Evolutionary conservation across 2,329 filamentous ascomycete genomes (phyloP).

Genomic region (Xylaria sp.): DNA sequence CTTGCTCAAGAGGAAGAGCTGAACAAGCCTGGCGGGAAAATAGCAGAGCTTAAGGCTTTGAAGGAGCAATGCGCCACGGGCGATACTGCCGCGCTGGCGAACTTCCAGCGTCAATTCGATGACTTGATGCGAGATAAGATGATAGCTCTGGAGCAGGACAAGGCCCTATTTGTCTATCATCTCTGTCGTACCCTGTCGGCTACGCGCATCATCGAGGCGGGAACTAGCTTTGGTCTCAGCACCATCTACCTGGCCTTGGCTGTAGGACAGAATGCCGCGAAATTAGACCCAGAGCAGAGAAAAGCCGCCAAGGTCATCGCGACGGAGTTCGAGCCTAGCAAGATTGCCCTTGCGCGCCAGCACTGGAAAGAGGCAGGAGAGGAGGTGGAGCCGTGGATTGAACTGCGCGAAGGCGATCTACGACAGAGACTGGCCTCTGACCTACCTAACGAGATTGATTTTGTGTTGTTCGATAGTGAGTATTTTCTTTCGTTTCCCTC

Average conservation of each 20-base stretch:
- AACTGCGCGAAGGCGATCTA: constrained; percentile 67
- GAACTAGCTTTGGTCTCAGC: constrained; percentile 33
- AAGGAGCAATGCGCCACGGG: background rate
- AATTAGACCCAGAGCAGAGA: constrained; percentile 26
- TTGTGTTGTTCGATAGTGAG: constrained; percentile 70
- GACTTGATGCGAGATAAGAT: constrained; percentile 36
- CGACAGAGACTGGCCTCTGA: constrained; percentile 63
- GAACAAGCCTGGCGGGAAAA: constrained; percentile 18
- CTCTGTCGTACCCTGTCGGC: constrained; percentile 49
- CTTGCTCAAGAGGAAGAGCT: constrained; percentile 31
- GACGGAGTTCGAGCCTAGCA: constrained; percentile 67
- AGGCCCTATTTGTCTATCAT: constrained; percentile 29
- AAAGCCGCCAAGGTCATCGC: constrained; percentile 61
- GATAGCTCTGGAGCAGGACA: constrained; percentile 30
- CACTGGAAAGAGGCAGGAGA: constrained; percentile 64
- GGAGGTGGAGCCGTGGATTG: constrained; percentile 61
- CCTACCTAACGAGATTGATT: constrained; percentile 61
- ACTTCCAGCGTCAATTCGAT: constrained; percentile 30
- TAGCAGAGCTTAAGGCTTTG: constrained; percentile 14
- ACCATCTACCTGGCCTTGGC: constrained; percentile 34
- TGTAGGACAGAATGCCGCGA: constrained; percentile 58
- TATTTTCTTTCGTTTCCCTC: constrained; percentile 35
- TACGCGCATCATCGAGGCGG: constrained; percentile 28
- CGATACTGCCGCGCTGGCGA: constrained; percentile 10
- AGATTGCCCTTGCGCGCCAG: constrained; percentile 61